A percentile compares a stretch with the other conserved stretches of the same genome.
phyloP scores from a whole-genome alignment of 2,329 filamentous ascomycete species.

The Phialemoniopsis sp. region DNA sequence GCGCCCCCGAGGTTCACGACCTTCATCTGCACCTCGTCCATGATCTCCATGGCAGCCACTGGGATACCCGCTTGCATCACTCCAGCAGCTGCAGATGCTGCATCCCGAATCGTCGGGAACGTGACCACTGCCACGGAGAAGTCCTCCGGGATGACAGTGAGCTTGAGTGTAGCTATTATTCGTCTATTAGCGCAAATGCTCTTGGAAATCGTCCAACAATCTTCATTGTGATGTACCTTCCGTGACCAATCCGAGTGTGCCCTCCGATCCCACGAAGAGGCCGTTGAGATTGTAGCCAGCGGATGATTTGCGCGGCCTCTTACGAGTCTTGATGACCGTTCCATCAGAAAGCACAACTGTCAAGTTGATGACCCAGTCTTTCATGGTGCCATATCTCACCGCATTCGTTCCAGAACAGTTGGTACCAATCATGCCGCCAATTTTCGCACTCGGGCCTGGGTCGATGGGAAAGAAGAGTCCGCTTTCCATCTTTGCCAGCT shows the following conservation, averaged over 20 bases:
- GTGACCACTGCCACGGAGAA: constrained; percentile 76
- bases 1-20: constrained; percentile 73
- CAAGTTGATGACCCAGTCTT: constrained; percentile 80
- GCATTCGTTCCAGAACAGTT: constrained; percentile 77
- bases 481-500: constrained; percentile 61
- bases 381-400: constrained; percentile 81
- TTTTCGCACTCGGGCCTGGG: constrained; percentile 68
- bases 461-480: constrained; percentile 91
- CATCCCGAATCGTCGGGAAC: constrained; percentile 73
- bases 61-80: constrained; percentile 74
- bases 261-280: constrained; percentile 77
- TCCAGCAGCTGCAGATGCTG: constrained; percentile 67
- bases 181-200: background rate
- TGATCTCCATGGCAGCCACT: constrained; percentile 76
- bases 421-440: constrained; percentile 80
- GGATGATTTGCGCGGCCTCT: constrained; percentile 74
- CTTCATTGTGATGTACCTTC: constrained; percentile 44
- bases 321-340: constrained; percentile 72
- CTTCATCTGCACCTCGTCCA: constrained; percentile 85
- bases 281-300: constrained; percentile 81
- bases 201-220: too few species aligned
- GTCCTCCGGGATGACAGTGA: constrained; percentile 71
- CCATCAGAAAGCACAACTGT: constrained; percentile 79
- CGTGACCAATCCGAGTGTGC: constrained; percentile 76
- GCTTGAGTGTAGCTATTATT: constrained; percentile 64